phyloP scores from a whole-genome alignment of 352 stramenopile genomes.

The Pythium dissimile region DNA sequence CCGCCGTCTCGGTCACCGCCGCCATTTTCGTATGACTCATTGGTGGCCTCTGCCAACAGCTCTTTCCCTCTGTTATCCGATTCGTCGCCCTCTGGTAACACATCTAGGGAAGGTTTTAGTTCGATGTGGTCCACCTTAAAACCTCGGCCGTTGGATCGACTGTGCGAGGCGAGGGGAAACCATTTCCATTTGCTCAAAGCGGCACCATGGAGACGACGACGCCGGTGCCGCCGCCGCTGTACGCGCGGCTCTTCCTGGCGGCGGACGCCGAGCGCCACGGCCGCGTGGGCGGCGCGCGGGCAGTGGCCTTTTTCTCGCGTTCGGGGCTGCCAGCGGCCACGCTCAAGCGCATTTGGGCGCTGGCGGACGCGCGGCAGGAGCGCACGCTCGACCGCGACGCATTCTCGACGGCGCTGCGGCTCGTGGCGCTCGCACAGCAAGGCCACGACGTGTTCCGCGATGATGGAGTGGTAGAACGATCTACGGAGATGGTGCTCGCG shows the following conservation, averaged over 20 bases:
- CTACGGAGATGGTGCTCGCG: background rate
- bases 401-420: slow-evolving; percentile 27
- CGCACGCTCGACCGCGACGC: slow-evolving; percentile 8
- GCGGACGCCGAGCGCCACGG: slow-evolving; percentile 18
- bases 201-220: background rate
- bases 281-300: slow-evolving; percentile 20
- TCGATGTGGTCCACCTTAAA: too few species aligned
- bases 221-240: background rate
- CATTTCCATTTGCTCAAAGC: background rate
- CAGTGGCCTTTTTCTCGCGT: slow-evolving; percentile 28
- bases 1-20: background rate
- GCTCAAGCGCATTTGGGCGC: slow-evolving; percentile 35
- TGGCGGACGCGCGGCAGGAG: slow-evolving; percentile 20
- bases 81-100: too few species aligned
- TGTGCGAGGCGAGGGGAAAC: too few species aligned
- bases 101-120: too few species aligned
- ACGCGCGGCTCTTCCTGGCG: slow-evolving; percentile 29
- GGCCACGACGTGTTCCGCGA: slow-evolving; percentile 21
- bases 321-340: slow-evolving; percentile 23
- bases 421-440: slow-evolving; percentile 30
- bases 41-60: slow-evolving; percentile 6
- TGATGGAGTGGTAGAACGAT: too few species aligned
- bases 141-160: too few species aligned
- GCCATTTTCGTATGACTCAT: background rate
- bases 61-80: slow-evolving; percentile 1